phyloP scores from a whole-genome alignment of 1,284 basidiomycete species.

The Tetrapyrgos nigripes region DNA sequence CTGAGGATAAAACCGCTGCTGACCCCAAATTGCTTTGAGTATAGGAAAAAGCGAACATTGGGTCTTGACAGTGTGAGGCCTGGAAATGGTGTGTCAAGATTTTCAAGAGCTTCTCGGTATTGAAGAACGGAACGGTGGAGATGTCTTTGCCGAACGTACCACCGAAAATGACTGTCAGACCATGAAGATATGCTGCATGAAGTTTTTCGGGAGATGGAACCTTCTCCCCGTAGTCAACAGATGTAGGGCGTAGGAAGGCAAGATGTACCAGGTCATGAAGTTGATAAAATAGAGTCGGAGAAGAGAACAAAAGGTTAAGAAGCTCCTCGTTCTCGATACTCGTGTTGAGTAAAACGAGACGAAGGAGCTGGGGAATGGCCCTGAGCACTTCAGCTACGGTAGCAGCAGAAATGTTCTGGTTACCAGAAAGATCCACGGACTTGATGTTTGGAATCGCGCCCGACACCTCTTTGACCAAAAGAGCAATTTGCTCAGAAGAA shows the following conservation, averaged over 20 bases:
- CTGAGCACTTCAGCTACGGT: slow-evolving; percentile 20
- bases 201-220: background rate
- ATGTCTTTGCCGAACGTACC: background rate
- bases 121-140: background rate
- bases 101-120: background rate
- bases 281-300: slow-evolving; percentile 24
- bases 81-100: background rate
- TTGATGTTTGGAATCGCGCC: slow-evolving; percentile 8
- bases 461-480: slow-evolving; percentile 16
- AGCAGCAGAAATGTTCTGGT: slow-evolving; percentile 22
- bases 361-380: slow-evolving; percentile 19
- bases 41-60: no score
- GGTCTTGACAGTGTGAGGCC: no score
- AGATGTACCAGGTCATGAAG: slow-evolving; percentile 32
- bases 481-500: slow-evolving; percentile 22
- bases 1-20: background rate
- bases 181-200: background rate
- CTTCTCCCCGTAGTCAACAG: background rate
- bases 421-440: slow-evolving; percentile 34
- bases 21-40: background rate
- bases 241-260: background rate
- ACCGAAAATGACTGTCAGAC: no score
- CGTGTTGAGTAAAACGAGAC: slow-evolving; percentile 28
- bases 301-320: slow-evolving; percentile 14
- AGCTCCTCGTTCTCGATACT: slow-evolving; percentile 22